Evolutionary conservation across 2,329 filamentous ascomycete genomes (phyloP).

Genomic region (Calycina herbarum): DNA sequence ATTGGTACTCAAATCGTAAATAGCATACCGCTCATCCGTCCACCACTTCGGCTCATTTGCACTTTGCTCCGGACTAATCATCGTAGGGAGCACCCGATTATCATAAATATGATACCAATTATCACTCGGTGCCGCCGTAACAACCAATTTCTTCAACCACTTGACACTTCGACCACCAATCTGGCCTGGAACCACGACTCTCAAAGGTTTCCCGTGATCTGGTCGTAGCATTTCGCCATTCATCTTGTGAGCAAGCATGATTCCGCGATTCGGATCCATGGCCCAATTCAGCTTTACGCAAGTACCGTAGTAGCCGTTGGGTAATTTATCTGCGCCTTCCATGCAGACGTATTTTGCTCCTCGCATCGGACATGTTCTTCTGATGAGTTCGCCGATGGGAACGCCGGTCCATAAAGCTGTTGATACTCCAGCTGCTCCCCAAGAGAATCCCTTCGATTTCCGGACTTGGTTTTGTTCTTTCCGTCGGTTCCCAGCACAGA

Average conservation of each 20-base stretch:
- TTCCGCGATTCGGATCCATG: constrained; percentile 77
- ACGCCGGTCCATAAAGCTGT: constrained; percentile 88
- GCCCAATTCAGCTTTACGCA: constrained; percentile 87
- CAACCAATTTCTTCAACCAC: constrained; percentile 79
- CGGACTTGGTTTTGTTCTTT: constrained; percentile 92
- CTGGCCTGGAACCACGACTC: constrained; percentile 83
- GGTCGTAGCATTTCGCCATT: constrained; percentile 79
- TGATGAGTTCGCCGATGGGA: constrained; percentile 69
- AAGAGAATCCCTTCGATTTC: constrained; percentile 92
- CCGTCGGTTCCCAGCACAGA: constrained; percentile 87
- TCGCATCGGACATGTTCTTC: constrained; percentile 64
- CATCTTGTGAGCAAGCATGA: constrained; percentile 89
- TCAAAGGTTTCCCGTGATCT: constrained; percentile 82
- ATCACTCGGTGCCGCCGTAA: constrained; percentile 77
- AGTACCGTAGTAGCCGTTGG: constrained; percentile 87
- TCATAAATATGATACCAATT: constrained; percentile 98
- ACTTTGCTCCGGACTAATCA: constrained; percentile 78
- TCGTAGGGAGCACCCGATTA: constrained; percentile 85
- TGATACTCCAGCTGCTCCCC: constrained; percentile 84
- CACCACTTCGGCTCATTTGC: constrained; percentile 74
- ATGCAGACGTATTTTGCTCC: constrained; percentile 84
- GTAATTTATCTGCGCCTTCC: constrained; percentile 84
- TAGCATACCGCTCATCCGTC: constrained; percentile 87
- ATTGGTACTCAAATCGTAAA: constrained; percentile 89
- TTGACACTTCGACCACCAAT: constrained; percentile 93